Conservation (phyloP, 2,329 filamentous ascomycete genomes). For the Fusarium udum region DNA sequence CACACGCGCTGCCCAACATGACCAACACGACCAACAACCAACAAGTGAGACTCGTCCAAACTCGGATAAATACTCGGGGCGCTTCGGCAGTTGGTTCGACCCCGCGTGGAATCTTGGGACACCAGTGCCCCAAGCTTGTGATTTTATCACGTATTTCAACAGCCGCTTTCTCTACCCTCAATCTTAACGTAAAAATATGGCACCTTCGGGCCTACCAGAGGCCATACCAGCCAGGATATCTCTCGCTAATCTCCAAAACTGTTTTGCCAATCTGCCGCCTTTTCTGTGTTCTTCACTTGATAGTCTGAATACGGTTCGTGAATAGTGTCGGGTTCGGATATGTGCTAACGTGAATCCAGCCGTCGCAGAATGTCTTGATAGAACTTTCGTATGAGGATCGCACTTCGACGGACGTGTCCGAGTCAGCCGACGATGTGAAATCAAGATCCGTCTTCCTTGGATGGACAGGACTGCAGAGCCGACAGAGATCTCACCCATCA, state of each 20-base stretch:
- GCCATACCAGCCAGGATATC: neutral
- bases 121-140: neutral
- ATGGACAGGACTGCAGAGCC: neutral
- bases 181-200: neutral
- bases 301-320: neutral
- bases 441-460: neutral
- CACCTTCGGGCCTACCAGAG: neutral
- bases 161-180: neutral
- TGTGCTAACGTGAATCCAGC: neutral
- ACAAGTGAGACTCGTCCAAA: neutral
- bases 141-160: neutral
- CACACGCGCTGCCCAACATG: neutral
- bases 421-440: accelerated
- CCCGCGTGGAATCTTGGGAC: neutral
- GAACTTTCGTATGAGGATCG: neutral
- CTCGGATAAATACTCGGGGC: neutral
- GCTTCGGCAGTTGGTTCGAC: neutral
- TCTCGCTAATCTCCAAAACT: neutral
- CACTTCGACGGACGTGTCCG: accelerated
- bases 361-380: neutral
- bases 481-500: neutral
- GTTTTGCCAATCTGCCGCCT: neutral
- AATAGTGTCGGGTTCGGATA: neutral
- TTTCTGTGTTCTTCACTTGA: neutral
- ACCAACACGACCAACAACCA: neutral